Percentiles rank a stretch among this genome's conserved stretches.
Evolutionary conservation across 306 rosid species (phyloP).

Genomic region (Arachis hypogaea): DNA sequence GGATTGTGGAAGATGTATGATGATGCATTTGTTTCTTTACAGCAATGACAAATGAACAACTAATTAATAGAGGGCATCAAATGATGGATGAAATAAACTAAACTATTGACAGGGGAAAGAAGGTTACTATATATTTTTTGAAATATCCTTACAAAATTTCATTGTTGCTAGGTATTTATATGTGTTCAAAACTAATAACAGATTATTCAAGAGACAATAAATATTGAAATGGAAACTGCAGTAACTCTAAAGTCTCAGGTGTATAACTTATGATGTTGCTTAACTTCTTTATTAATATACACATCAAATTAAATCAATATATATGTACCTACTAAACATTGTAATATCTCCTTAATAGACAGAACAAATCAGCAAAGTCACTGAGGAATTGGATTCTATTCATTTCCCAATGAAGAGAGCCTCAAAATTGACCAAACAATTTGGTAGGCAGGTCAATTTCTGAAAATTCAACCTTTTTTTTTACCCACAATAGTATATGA

Average conservation of each 20-base stretch:
- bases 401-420: slow-evolving; percentile 93
- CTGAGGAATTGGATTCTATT: slow-evolving; percentile 89
- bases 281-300: neutral
- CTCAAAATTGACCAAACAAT: slow-evolving; percentile 87
- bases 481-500: slow-evolving; percentile 21
- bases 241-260: slow-evolving; percentile 93
- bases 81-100: slow-evolving; percentile 98
- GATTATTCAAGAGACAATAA: slow-evolving; percentile 84
- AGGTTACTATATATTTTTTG: slow-evolving; percentile 52
- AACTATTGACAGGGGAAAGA: slow-evolving; percentile 90
- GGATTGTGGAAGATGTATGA: slow-evolving; percentile 21
- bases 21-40: slow-evolving; percentile 43
- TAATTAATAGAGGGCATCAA: slow-evolving; percentile 65
- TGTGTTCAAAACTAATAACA: slow-evolving; percentile 35
- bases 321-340: slow-evolving; percentile 34
- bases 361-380: slow-evolving; percentile 95
- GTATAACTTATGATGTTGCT: slow-evolving; percentile 23
- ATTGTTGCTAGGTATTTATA: slow-evolving; percentile 27
- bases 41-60: slow-evolving; percentile 93
- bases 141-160: slow-evolving; percentile 15
- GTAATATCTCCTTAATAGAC: slow-evolving; percentile 55
- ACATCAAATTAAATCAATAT: neutral
- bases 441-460: slow-evolving; percentile 96
- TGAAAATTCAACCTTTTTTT: slow-evolving; percentile 44
- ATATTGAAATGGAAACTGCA: slow-evolving; percentile 85